Evolutionary conservation across 78 protist genomes (phyloP), one percentile per base, ranked within the genome.

Genomic region (Capsaspora owczarzaki): DNA sequence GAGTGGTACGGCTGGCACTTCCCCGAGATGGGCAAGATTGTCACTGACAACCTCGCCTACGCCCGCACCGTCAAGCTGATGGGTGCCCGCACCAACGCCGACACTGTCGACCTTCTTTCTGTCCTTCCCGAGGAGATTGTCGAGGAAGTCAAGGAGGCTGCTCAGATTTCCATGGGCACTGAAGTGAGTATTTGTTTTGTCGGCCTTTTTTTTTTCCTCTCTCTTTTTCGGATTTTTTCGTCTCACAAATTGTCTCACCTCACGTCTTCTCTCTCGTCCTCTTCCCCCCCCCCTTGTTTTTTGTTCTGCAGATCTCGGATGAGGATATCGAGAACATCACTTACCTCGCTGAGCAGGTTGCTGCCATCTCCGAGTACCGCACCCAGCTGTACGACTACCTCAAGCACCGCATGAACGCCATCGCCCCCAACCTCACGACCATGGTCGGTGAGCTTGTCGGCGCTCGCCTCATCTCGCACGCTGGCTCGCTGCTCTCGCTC

Each of bases 1-100:
- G 99, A 98, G 81, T 98, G 99, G 99, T 98, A 94, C 88, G 98
- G 97, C 14, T 94, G 96, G 98, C 99, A 95, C 85, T 98, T 96
- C 95, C 99, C 99, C 61, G 98, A 96, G 80, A n/a, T 94, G 61
- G 82, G 85, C 69, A 94, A 92, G 89, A 71, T 93, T 42, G 81
- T 95, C 14, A 23, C 91, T 41, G 97, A 91, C 84, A 91, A 94
- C 49, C 37, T 92, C 19, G 83, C 82, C 37, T 96, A 87, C 76
- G 94, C 95, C 49, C 74, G 85, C 53, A 53, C 63, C 38, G 88
- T 90, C 53, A 74, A 69, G 56, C 69, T 37, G 46, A 90, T 95
- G 93, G 91, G 93, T 70, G 75, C 51, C 44, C 78, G 93, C 47
- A 10, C 23, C 35, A 86, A 81, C 70, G 38, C 74, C 51, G 46